Evolutionary conservation across 2,329 filamentous ascomycete genomes (phyloP).

Genomic region (Alternaria metachromatica): DNA sequence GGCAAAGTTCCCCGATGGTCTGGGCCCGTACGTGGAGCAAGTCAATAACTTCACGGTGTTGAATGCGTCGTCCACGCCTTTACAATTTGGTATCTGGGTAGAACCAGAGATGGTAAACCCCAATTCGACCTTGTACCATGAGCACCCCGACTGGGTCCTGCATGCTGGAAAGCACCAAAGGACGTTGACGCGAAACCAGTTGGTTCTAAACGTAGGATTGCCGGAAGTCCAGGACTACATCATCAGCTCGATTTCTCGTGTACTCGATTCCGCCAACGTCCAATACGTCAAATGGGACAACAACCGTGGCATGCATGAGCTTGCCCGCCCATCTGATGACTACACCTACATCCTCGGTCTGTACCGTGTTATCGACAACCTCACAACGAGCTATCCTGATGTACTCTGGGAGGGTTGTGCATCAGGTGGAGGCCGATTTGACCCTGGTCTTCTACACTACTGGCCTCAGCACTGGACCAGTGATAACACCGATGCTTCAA

Average conservation of each 20-base stretch:
- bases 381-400: slow-evolving; percentile 66
- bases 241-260: slow-evolving; percentile 61
- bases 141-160: slow-evolving; percentile 70
- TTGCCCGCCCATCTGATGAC: slow-evolving; percentile 59
- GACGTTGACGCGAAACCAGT: slow-evolving; percentile 63
- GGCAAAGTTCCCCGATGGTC: slow-evolving; percentile 64
- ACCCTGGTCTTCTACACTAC: slow-evolving; percentile 68
- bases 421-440: slow-evolving; percentile 69
- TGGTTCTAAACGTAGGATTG: slow-evolving; percentile 67
- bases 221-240: slow-evolving; percentile 69
- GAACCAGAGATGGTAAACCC: slow-evolving; percentile 73
- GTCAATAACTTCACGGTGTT: slow-evolving; percentile 58
- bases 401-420: slow-evolving; percentile 72
- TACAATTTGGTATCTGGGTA: slow-evolving; percentile 71
- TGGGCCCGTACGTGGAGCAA: slow-evolving; percentile 59
- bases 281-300: slow-evolving; percentile 73
- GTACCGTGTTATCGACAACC: slow-evolving; percentile 66
- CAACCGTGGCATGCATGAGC: slow-evolving; percentile 69
- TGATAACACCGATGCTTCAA: slow-evolving; percentile 68
- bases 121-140: slow-evolving; percentile 65
- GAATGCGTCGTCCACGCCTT: slow-evolving; percentile 53
- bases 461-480: slow-evolving; percentile 72
- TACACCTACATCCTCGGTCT: slow-evolving; percentile 69
- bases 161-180: slow-evolving; percentile 64
- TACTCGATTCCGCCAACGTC: slow-evolving; percentile 63